Evolutionary conservation across 345 rosid genomes (phyloP), one percentile per base, ranked within the genome.

Genomic region (Barbarea vulgaris): DNA sequence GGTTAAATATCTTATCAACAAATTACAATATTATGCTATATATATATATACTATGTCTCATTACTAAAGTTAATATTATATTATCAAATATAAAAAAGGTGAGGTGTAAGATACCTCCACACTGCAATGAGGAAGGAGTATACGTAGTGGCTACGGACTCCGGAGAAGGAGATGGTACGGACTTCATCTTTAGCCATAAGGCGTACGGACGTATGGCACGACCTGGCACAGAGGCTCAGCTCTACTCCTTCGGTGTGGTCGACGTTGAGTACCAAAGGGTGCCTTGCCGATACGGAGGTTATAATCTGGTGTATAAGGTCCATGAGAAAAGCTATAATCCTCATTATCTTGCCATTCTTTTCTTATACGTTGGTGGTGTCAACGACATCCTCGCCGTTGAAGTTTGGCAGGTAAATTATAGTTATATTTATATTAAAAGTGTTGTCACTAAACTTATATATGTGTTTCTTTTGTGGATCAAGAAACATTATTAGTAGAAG

Each of bases 121-220:
- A 78, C 58, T 91, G 96, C 85, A 80, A 64, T 8, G 87, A 85
- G 19, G 76, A 85, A 1, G 98, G 98, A 31, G 87, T 81, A 78
- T 72, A 77, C 70, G 74, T 89, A 64, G 88, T 87, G 78, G 91
- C 75, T 82, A 91, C 97, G 7, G 98, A 93, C 89, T 87, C 84
- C 10, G 96, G 97, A 0, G 93, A 89, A 73, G 97, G 96, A 44
- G 81, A 82, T 87, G 66, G 69, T 34, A 85, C 98, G 0, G 97
- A 93, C 81, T 93, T 93, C 83, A 81, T 93, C 74, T 86, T 93
- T 17, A 93, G 97, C 82, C 58, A 87, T 1, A 76, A 82, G 0
- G 93, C 96, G 10, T 93, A 87, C 41, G 77, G 82, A 15, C 82
- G 78, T 68, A 63, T 94, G 85, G 93, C 93, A 0, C 59, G 48